Evolutionary conservation across 805 yeast species (phyloP).

Genomic region (Candida argentea): DNA sequence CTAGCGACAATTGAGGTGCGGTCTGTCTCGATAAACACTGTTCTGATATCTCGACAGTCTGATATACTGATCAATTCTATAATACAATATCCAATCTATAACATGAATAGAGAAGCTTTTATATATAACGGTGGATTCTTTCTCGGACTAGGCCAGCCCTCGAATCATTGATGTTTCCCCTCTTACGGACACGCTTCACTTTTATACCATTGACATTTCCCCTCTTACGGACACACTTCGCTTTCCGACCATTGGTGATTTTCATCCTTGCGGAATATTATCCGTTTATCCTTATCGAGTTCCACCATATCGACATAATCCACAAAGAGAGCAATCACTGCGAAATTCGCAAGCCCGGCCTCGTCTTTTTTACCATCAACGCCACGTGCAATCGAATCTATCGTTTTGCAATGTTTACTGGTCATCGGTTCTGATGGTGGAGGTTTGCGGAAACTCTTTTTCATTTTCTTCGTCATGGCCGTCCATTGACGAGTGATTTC

Average conservation of each 20-base stretch:
- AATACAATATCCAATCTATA: neutral
- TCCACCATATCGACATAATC: constrained; percentile 64
- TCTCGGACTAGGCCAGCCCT: no score
- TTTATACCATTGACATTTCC: neutral
- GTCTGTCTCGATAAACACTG: no score
- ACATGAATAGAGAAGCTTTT: neutral
- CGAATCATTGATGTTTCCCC: neutral
- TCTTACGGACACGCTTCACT: no score
- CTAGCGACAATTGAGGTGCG: no score
- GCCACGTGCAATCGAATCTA: constrained; percentile 70
- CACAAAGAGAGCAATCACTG: constrained; percentile 57
- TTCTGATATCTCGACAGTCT: no score
- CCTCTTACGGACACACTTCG: constrained; percentile 62
- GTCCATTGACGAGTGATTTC: constrained; percentile 62
- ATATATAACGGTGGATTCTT: no score
- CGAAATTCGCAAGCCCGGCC: constrained; percentile 55
- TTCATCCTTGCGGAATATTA: constrained; percentile 41
- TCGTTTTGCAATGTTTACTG: constrained; percentile 40
- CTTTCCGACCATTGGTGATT: constrained; percentile 63
- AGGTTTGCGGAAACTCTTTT: constrained; percentile 64
- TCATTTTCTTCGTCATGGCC: constrained; percentile 44
- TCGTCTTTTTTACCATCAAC: constrained; percentile 71
- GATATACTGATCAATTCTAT: no score
- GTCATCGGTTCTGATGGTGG: constrained; percentile 55
- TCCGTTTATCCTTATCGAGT: constrained; percentile 46